Conservation (phyloP, 2,329 filamentous ascomycete species). For the Myotisia sp. region DNA sequence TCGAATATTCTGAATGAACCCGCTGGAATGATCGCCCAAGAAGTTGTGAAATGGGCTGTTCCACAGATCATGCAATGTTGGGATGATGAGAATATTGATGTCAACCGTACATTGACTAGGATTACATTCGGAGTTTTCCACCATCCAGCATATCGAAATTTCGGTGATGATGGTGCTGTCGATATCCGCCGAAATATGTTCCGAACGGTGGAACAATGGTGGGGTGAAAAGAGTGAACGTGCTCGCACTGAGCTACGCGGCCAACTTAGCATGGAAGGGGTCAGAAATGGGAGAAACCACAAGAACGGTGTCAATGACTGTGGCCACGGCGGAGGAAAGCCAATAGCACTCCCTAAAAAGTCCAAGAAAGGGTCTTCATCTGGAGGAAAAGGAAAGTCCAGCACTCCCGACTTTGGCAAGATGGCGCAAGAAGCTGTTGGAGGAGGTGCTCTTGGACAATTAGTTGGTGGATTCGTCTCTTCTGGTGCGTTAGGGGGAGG, state of each 20-base stretch:
- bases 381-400: constrained; percentile 17
- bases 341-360: constrained; percentile 57
- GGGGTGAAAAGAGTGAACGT: constrained; percentile 49
- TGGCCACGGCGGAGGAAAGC: constrained; percentile 74
- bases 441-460: constrained; percentile 51
- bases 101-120: constrained; percentile 55
- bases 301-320: constrained; percentile 71
- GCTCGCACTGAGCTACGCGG: constrained; percentile 54
- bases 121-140: constrained; percentile 76
- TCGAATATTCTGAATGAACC: constrained; percentile 80
- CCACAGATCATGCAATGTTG: constrained; percentile 79
- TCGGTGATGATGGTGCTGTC: constrained; percentile 53
- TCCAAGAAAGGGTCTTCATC: constrained; percentile 12
- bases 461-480: constrained; percentile 53
- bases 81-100: constrained; percentile 60
- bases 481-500: constrained; percentile 48
- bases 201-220: constrained; percentile 68
- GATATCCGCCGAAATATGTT: constrained; percentile 70
- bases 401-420: constrained; percentile 31
- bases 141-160: constrained; percentile 64
- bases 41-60: constrained; percentile 69
- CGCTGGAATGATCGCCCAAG: constrained; percentile 66
- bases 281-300: constrained; percentile 66
- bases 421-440: constrained; percentile 46
- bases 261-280: constrained; percentile 65